Percentiles rank a stretch among this genome's conserved stretches.
Evolutionary conservation across 768 basidiomycete genomes (phyloP).

Genomic region (Panaeolus papilionaceus): DNA sequence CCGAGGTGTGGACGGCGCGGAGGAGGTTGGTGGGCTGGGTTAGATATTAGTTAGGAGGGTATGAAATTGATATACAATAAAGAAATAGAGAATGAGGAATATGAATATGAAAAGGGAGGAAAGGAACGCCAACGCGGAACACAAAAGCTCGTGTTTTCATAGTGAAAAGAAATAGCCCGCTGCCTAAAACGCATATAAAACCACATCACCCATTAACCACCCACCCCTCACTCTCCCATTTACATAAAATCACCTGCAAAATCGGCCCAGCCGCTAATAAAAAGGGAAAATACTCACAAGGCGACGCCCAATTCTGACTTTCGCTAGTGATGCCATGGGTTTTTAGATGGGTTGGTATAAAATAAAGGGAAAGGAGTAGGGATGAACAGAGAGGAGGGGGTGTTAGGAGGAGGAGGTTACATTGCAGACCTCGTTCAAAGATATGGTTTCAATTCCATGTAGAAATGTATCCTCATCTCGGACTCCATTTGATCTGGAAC

Average conservation of each 20-base stretch:
- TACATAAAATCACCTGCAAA: too few relatives aligned
- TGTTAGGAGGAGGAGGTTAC: neutral
- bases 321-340: neutral
- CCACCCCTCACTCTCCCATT: neutral
- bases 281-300: neutral
- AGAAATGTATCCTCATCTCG: too few relatives aligned
- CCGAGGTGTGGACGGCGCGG: constrained; percentile 78
- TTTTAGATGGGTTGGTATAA: neutral
- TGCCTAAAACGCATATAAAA: neutral
- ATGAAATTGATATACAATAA: neutral
- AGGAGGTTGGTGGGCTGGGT: constrained; percentile 34
- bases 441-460: too few relatives aligned
- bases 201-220: neutral
- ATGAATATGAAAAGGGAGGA: neutral
- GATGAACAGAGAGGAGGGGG: neutral
- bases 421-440: too few relatives aligned
- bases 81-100: neutral
- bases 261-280: neutral
- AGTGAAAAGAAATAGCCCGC: neutral
- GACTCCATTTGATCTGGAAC: too few relatives aligned
- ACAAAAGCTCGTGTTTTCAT: neutral
- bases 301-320: constrained; percentile 1
- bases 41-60: neutral
- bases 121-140: neutral
- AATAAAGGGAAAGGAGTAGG: neutral